phyloP scores from a whole-genome alignment of 2,329 filamentous ascomycete species.

The Dothidotthia symphoricarpi region DNA sequence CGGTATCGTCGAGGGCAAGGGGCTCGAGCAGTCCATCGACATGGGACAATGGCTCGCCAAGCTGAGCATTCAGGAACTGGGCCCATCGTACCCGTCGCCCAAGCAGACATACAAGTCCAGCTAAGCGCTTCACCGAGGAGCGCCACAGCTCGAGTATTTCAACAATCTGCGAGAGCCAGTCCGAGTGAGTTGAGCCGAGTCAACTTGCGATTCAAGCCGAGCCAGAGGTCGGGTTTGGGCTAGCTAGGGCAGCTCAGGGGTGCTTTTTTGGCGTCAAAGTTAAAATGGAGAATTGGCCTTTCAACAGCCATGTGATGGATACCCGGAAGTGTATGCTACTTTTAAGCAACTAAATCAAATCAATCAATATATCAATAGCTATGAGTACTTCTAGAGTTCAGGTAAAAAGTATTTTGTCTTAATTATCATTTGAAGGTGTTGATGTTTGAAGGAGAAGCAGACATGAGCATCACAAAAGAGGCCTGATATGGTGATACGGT shows the following conservation, averaged over 20 bases:
- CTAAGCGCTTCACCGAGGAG: constrained; percentile 32
- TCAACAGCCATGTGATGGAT: constrained; percentile 15
- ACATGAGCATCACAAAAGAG: too few relatives aligned
- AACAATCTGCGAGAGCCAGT: constrained; percentile 40
- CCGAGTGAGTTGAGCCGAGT: background rate
- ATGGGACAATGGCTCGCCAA: constrained; percentile 96
- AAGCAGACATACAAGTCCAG: constrained; percentile 43
- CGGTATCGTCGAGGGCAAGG: constrained; percentile 80
- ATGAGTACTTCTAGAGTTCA: too few relatives aligned
- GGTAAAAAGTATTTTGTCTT: too few relatives aligned
- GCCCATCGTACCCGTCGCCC: constrained; percentile 69
- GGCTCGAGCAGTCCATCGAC: constrained; percentile 74
- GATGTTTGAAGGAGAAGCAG: too few relatives aligned
- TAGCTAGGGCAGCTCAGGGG: constrained; percentile 1
- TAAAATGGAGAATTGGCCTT: constrained; percentile 7
- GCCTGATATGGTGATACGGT: too few relatives aligned
- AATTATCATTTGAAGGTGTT: too few relatives aligned
- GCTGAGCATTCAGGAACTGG: constrained; percentile 90
- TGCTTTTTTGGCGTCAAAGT: constrained; percentile 3
- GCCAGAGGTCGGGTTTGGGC: background rate
- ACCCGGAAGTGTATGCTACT: constrained; percentile 2
- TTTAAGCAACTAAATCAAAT: background rate
- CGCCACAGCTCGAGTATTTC: constrained; percentile 41
- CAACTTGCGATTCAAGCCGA: constrained; percentile 3
- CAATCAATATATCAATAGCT: too few relatives aligned